These are phyloP conservation scores for Aphanomyces euteiches DNA, from an alignment of 352 stramenopile genomes.

Conservation along the genomic window DNA sequence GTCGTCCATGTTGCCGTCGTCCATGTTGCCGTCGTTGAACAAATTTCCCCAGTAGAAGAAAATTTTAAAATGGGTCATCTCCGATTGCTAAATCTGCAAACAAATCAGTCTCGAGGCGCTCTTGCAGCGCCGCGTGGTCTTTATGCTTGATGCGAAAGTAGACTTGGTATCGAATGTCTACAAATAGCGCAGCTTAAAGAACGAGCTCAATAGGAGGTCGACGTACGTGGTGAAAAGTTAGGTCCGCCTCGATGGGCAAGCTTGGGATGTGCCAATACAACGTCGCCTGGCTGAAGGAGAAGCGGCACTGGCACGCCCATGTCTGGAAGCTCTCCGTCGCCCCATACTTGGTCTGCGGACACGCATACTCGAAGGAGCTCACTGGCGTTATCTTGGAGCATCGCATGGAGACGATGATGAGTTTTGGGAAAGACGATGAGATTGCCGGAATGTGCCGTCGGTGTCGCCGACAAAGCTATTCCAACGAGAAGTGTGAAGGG, in stretches of 20 bases:
- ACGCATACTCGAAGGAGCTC: slow-evolving; percentile 61
- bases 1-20: not conserved
- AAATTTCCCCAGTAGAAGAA: too few species aligned
- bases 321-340: slow-evolving; percentile 62
- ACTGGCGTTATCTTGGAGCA: slow-evolving; percentile 44
- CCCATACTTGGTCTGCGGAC: slow-evolving; percentile 67
- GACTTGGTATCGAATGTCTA: slow-evolving; percentile 73
- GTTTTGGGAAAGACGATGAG: slow-evolving; percentile 71
- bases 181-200: not conserved
- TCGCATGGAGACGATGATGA: slow-evolving; percentile 47
- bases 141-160: slow-evolving; percentile 83
- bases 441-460: slow-evolving; percentile 56
- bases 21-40: not conserved
- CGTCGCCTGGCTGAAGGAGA: slow-evolving; percentile 49
- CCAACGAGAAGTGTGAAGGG: slow-evolving; percentile 65
- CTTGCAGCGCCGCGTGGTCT: slow-evolving; percentile 41
- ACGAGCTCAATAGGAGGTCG: not conserved
- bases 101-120: slow-evolving; percentile 35
- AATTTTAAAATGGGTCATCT: too few species aligned
- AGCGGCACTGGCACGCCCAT: slow-evolving; percentile 60
- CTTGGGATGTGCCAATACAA: slow-evolving; percentile 71
- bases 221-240: slow-evolving; percentile 57
- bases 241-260: slow-evolving; percentile 68
- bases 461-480: slow-evolving; percentile 67
- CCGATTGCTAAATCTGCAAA: slow-evolving; percentile 44